Evolutionary conservation across 2,329 filamentous ascomycete species (phyloP).

Genomic region (Botrytis deweyae): DNA sequence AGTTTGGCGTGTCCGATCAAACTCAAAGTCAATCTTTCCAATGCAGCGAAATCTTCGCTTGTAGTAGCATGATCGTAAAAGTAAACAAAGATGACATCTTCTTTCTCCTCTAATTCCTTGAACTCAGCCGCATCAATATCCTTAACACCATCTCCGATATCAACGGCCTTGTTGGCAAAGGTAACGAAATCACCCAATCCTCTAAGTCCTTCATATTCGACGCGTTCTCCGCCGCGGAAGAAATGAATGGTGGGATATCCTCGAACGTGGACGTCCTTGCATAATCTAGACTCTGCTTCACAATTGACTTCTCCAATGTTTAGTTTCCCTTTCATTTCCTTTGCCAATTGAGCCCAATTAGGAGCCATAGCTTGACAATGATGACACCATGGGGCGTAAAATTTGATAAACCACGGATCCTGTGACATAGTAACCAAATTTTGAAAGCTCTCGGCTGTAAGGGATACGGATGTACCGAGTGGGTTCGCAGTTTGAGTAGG

Average conservation of each 20-base stretch:
- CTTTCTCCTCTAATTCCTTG: slow-evolving; percentile 81
- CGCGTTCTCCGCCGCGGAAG: slow-evolving; percentile 86
- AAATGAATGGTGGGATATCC: slow-evolving; percentile 89
- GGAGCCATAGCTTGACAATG: slow-evolving; percentile 93
- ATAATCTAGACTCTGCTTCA: slow-evolving; percentile 80
- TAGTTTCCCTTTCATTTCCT: slow-evolving; percentile 84
- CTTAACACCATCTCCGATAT: slow-evolving; percentile 71
- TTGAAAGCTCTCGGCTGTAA: slow-evolving; percentile 85
- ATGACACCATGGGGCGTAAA: slow-evolving; percentile 95
- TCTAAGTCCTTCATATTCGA: slow-evolving; percentile 89
- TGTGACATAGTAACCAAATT: slow-evolving; percentile 79
- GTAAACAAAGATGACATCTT: slow-evolving; percentile 95
- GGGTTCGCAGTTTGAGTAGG: slow-evolving; percentile 65
- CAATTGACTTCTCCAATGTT: slow-evolving; percentile 98
- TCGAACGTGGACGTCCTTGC: slow-evolving; percentile 79
- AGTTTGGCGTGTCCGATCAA: slow-evolving; percentile 89
- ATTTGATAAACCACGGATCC: slow-evolving; percentile 98
- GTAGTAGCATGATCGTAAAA: slow-evolving; percentile 97
- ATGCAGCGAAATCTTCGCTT: slow-evolving; percentile 82
- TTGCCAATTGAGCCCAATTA: slow-evolving; percentile 84
- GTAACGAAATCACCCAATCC: slow-evolving; percentile 86
- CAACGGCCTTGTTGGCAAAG: slow-evolving; percentile 83
- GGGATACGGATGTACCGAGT: slow-evolving; percentile 68
- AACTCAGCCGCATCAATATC: slow-evolving; percentile 78
- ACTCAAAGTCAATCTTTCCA: slow-evolving; percentile 82